Base-by-base conservation (phyloP, 2,329 filamentous ascomycete genomes). In the Alternaria novae-zelandiae region DNA sequence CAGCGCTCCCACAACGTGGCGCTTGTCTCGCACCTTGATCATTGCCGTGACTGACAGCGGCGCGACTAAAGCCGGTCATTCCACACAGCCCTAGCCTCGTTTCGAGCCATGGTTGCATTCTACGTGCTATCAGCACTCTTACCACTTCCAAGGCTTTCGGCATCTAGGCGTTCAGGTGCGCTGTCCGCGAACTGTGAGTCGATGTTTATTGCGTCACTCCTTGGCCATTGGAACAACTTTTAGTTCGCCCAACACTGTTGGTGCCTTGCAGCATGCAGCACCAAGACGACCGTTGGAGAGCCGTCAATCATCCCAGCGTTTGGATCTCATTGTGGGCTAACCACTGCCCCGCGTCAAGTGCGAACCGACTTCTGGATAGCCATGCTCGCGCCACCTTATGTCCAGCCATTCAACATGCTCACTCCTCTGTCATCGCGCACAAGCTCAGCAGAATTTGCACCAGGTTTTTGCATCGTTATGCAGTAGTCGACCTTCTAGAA, bases 401-500 rank as follows among this genome's bases (percentile, higher is more conserved):
- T 30, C 21, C 12, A 10, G 49, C 49, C 49, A 21, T 12, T 17
- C 17, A 46, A 21, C 12, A 21, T 12, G 17, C 43, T 32, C 8
- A 25, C 41, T 45, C 36, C 10, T 10, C 25, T 12, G 36, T 30
- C 17, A 11, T 15, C 25, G 26, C 17, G 8, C 43, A 47, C 26
- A 9, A 36, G 46, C 46, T 5, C n/a, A 58, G 23, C 36, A 58
- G 12, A 25, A 28, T 58, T 53, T 45, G 46, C 46, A 49, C 28
- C 36, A 23, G 54, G 36, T 36, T 41, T 53, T 58, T 65, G 26
- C 60, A 21, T 50, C 46, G 46, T 45, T 55, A 2, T 51, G 51
- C 63, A 66, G 55, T 62, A 66, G 61, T 9, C 17, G 17, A 20
- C 12, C 28, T 64, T 68, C 63, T 41, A 64, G 66, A 68, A 64